A percentile compares a stretch with the other conserved stretches of the same genome.
Conservation (phyloP, 1,284 basidiomycete species). For the Lignosus rhinocerotis region DNA sequence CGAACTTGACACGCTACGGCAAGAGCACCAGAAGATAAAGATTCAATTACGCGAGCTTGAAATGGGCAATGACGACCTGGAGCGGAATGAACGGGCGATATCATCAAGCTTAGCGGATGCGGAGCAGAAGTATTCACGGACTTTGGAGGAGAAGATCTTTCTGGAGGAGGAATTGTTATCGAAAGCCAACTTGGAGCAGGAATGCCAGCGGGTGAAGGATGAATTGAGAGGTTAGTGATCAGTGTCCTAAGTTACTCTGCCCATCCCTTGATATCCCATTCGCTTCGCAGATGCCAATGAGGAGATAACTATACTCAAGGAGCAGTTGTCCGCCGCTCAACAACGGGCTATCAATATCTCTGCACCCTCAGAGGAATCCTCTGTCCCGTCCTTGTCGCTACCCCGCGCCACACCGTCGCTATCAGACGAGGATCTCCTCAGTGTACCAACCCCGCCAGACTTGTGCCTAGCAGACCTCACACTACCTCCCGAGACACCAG, state of each 20-base stretch:
- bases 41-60: constrained; percentile 87
- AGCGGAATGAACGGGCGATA: constrained; percentile 89
- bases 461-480: constrained; percentile 62
- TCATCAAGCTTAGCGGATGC: constrained; percentile 90
- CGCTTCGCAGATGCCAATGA: constrained; percentile 71
- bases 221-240: constrained; percentile 79
- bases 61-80: constrained; percentile 95
- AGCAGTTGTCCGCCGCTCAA: constrained; percentile 58
- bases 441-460: constrained; percentile 57
- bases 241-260: background rate
- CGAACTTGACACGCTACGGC: constrained; percentile 83
- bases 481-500: constrained; percentile 42
- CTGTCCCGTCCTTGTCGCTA: constrained; percentile 28
- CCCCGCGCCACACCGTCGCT: constrained; percentile 32
- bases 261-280: background rate
- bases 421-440: constrained; percentile 57
- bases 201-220: constrained; percentile 90
- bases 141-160: constrained; percentile 95
- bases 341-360: constrained; percentile 29
- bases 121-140: constrained; percentile 88
- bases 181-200: constrained; percentile 89
- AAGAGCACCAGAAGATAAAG: constrained; percentile 79
- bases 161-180: constrained; percentile 96
- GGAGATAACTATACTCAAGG: constrained; percentile 81
- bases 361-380: constrained; percentile 25